Percentiles rank a stretch among this genome's conserved stretches.
Conservation (phyloP, 148 eudicot genomes). For the Camellia lanceoleosa region DNA sequence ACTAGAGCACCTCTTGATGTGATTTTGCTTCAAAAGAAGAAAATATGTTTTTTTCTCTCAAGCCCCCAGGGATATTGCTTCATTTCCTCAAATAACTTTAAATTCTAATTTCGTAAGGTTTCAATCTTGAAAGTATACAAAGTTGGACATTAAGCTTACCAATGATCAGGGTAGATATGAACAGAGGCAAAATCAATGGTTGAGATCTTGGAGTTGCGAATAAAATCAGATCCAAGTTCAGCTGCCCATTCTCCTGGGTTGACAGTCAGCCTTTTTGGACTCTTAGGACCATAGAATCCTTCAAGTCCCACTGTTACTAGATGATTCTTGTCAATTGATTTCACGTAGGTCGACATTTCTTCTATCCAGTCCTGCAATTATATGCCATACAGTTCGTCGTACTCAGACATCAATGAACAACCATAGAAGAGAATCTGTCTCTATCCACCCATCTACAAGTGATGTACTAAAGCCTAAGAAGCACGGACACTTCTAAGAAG, state of each 20-base stretch:
- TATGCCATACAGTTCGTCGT: neutral
- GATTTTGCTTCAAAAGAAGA: no score
- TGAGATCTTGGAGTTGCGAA: slow-evolving; percentile 73
- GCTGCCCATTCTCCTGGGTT: slow-evolving; percentile 85
- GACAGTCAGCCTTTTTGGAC: slow-evolving; percentile 46
- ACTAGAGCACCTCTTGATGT: no score
- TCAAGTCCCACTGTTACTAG: slow-evolving; percentile 83
- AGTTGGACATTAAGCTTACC: slow-evolving; percentile 42
- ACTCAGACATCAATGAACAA: slow-evolving; percentile 1
- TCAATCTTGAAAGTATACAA: no score
- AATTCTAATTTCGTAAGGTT: no score
- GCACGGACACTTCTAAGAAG: no score
- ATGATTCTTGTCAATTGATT: slow-evolving; percentile 79
- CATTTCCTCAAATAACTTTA: no score
- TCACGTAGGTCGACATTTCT: slow-evolving; percentile 86
- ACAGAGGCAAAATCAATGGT: slow-evolving; percentile 86
- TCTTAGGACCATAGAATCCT: slow-evolving; percentile 74
- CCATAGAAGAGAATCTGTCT: neutral
- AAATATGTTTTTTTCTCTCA: no score
- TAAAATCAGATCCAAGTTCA: slow-evolving; percentile 76
- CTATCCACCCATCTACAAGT: neutral
- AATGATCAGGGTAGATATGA: slow-evolving; percentile 97
- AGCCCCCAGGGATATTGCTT: no score
- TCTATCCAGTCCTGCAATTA: slow-evolving; percentile 89
- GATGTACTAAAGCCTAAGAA: no score